A percentile compares a stretch with the other conserved stretches of the same genome.
These are phyloP conservation scores for Podospora appendiculata DNA, from an alignment of 495 filamentous ascomycete genomes.

Conservation along the genomic window DNA sequence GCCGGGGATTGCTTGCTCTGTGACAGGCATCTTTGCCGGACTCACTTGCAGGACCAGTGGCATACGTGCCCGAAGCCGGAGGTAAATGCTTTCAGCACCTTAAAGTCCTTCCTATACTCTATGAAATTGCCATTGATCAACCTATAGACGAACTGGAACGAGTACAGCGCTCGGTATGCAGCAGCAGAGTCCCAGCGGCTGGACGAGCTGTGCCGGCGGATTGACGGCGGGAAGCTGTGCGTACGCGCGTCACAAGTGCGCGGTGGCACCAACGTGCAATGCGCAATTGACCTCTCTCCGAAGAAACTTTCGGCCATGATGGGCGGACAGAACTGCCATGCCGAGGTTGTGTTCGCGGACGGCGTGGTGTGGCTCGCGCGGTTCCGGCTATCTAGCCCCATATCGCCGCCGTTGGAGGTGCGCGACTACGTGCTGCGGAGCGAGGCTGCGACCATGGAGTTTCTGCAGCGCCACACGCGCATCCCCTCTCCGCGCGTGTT, in stretches of 20 bases:
- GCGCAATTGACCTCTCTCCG: conserved; percentile 6
- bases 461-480: background rate
- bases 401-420: conserved; percentile 1
- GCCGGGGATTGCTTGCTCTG: conserved; percentile 3
- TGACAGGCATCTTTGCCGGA: conserved; percentile 1
- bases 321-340: conserved; percentile 15
- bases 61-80: conserved; percentile 1
- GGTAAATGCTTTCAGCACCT: background rate
- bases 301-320: conserved; percentile 10
- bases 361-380: conserved; percentile 3
- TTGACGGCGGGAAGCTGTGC: background rate
- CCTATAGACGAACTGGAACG: background rate
- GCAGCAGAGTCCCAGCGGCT: background rate
- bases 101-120: background rate
- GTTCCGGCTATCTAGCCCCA: background rate
- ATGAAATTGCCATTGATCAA: background rate
- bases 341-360: conserved; percentile 1
- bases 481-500: conserved; percentile 1
- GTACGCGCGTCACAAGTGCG: conserved; percentile 8
- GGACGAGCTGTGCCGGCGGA: background rate
- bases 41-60: background rate
- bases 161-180: background rate
- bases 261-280: conserved; percentile 1
- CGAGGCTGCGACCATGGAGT: background rate
- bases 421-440: conserved; percentile 3